These are phyloP conservation scores for Phytophthora lateralis DNA, from an alignment of 352 stramenopile species.

Conservation along the genomic window DNA sequence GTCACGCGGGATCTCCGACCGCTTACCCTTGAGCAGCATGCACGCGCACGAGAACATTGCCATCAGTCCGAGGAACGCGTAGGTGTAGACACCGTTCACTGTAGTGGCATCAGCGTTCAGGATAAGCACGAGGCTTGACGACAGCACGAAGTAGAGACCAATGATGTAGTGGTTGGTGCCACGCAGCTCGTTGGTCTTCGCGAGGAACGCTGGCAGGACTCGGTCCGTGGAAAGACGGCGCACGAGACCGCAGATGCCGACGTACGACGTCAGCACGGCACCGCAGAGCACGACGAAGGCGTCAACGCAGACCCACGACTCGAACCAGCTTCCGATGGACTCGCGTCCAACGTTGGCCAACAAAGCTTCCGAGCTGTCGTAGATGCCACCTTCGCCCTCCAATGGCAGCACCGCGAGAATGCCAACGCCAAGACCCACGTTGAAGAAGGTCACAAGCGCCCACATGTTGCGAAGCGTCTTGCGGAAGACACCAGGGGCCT, in stretches of 20 bases:
- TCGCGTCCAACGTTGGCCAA: constrained; percentile 67
- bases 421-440: constrained; percentile 69
- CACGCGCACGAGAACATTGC: constrained; percentile 80
- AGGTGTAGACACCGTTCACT: constrained; percentile 84
- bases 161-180: constrained; percentile 83
- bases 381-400: constrained; percentile 49
- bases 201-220: constrained; percentile 57
- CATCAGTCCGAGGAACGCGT: constrained; percentile 86
- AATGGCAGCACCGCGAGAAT: constrained; percentile 82
- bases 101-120: constrained; percentile 74
- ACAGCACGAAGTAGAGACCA: constrained; percentile 66
- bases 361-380: constrained; percentile 56
- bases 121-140: constrained; percentile 68
- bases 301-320: constrained; percentile 71
- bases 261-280: constrained; percentile 86
- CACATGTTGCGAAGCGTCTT: constrained; percentile 81
- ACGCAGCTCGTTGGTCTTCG: constrained; percentile 61
- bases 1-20: constrained; percentile 70
- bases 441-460: constrained; percentile 81
- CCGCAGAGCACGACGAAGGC: constrained; percentile 88
- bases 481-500: constrained; percentile 75
- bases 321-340: constrained; percentile 42
- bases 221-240: constrained; percentile 74
- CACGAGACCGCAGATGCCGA: constrained; percentile 78
- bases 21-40: constrained; percentile 88